phyloP scores from a whole-genome alignment of 2,329 filamentous ascomycete species.

The Huntiella bhutanensis region DNA sequence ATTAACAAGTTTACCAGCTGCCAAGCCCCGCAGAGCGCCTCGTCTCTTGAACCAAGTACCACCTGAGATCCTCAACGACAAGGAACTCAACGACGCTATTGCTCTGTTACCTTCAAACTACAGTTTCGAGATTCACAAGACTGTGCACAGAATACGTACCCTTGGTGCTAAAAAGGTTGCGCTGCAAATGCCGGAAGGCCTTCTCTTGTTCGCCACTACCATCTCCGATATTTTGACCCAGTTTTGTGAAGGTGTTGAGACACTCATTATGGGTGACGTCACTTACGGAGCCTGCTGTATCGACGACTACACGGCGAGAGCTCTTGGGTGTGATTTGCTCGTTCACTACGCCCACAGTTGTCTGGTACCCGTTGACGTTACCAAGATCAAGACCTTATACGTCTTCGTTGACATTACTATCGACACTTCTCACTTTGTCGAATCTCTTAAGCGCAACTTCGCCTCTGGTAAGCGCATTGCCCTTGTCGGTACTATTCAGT shows the following conservation, averaged over 20 bases:
- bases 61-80: conserved; percentile 65
- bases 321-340: conserved; percentile 80
- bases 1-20: conserved; percentile 28
- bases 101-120: conserved; percentile 84
- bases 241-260: conserved; percentile 83
- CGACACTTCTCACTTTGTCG: conserved; percentile 70
- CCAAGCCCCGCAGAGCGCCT: conserved; percentile 51
- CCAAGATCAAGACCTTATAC: conserved; percentile 90
- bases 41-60: conserved; percentile 85
- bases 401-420: conserved; percentile 98
- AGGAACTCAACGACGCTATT: conserved; percentile 73
- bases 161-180: conserved; percentile 66
- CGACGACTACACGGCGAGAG: conserved; percentile 90
- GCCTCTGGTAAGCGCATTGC: conserved; percentile 69
- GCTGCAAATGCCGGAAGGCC: conserved; percentile 90
- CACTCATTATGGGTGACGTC: conserved; percentile 96
- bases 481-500: conserved; percentile 92
- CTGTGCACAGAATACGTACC: conserved; percentile 78
- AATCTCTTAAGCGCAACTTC: conserved; percentile 79
- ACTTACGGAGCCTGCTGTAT: conserved; percentile 98
- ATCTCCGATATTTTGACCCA: conserved; percentile 90
- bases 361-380: conserved; percentile 87
- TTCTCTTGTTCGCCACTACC: conserved; percentile 89
- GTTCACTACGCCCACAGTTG: conserved; percentile 97
- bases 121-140: conserved; percentile 96